Conservation (phyloP, 768 basidiomycete species). For the Pisolithus orientalis region DNA sequence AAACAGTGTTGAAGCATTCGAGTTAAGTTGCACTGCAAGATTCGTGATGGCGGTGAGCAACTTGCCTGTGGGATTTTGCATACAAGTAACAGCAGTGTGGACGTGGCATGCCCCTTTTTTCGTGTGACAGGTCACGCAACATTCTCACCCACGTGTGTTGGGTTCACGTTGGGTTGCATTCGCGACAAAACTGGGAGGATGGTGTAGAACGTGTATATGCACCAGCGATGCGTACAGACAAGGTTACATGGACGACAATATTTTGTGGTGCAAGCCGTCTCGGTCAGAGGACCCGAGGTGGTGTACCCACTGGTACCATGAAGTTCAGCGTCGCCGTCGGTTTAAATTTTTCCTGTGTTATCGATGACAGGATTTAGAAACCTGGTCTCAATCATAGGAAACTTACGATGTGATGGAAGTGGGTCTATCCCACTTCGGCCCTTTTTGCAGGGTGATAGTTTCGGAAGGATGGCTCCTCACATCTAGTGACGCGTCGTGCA, state of each 20-base stretch:
- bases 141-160: neutral
- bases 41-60: slow-evolving; percentile 7
- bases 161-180: neutral
- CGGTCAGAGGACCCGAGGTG: no score
- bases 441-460: no score
- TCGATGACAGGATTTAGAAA: no score
- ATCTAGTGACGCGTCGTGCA: no score
- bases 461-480: no score
- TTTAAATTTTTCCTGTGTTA: no score
- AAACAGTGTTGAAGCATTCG: slow-evolving; percentile 1
- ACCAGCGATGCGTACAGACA: neutral
- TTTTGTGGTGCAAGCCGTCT: no score
- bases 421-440: no score
- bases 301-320: no score
- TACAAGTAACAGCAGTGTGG: neutral
- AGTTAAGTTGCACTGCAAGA: slow-evolving; percentile 4
- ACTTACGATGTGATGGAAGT: no score
- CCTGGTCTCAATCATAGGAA: no score
- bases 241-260: neutral
- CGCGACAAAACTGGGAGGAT: neutral
- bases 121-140: neutral
- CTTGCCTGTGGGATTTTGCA: slow-evolving; percentile 6
- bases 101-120: slow-evolving; percentile 9
- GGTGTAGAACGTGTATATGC: neutral
- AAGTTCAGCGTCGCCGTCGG: no score